Conservation (phyloP, 208 protist species). For the Wallacemonas sp. region DNA sequence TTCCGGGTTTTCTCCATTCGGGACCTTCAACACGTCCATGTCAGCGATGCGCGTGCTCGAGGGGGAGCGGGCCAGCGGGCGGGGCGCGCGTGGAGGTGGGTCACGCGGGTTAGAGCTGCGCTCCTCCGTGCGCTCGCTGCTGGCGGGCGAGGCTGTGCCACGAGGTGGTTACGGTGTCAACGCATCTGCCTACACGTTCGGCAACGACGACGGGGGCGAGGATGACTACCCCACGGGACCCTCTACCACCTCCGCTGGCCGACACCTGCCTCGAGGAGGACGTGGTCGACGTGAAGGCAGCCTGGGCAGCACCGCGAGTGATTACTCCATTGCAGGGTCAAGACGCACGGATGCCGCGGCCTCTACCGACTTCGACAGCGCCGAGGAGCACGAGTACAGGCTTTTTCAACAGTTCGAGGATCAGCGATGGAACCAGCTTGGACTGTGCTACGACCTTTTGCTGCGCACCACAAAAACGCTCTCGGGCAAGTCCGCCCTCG, state of each 20-base stretch:
- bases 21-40: neutral
- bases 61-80: constrained; percentile 19
- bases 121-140: constrained; percentile 6
- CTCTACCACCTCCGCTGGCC: neutral
- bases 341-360: too few species aligned
- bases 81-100: constrained; percentile 16
- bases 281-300: neutral
- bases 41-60: constrained; percentile 6
- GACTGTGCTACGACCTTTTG: constrained; percentile 59
- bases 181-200: neutral
- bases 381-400: constrained; percentile 36
- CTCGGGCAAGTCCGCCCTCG: constrained; percentile 20
- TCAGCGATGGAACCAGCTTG: constrained; percentile 62
- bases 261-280: neutral
- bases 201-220: neutral
- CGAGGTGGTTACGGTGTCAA: neutral
- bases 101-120: constrained; percentile 12
- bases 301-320: neutral
- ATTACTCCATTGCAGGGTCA: neutral
- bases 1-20: neutral
- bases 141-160: neutral
- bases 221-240: neutral
- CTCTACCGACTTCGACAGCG: constrained; percentile 11
- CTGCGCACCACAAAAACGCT: constrained; percentile 35
- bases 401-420: constrained; percentile 51